Conservation (phyloP, 2,329 filamentous ascomycete genomes). For the Xylariales sp. region DNA sequence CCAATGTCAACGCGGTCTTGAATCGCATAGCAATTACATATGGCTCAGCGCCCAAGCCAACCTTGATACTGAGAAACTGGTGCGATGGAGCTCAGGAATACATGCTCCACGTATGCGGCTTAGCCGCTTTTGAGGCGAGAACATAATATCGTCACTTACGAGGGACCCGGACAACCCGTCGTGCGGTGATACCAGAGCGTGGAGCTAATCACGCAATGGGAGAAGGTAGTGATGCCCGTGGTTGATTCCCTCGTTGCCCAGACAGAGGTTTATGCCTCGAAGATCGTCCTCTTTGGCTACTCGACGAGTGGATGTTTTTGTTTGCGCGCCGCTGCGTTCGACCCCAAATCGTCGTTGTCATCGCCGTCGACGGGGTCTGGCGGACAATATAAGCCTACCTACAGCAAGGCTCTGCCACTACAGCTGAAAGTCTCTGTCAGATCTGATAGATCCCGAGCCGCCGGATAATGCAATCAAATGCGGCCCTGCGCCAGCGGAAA, state of each 20-base stretch:
- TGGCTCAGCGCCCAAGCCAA: conserved; percentile 23
- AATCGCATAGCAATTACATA: not conserved
- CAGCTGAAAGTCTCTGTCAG: too few relatives aligned
- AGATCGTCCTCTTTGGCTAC: conserved; percentile 33
- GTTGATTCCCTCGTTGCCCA: not conserved
- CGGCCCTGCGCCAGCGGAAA: not conserved
- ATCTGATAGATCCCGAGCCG: not conserved
- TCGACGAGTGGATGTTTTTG: conserved; percentile 38
- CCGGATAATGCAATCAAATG: not conserved
- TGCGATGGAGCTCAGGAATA: conserved; percentile 42
- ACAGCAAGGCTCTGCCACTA: not conserved
- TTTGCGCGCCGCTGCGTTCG: conserved; percentile 37
- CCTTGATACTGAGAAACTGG: conserved; percentile 36
- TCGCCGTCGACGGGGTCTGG: conserved; percentile 35
- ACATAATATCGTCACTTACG: conserved; percentile 39
- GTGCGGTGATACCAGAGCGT: conserved; percentile 35
- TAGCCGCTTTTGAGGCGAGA: conserved; percentile 32
- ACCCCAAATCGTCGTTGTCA: conserved; percentile 35
- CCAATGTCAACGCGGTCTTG: not conserved
- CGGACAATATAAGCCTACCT: conserved; percentile 16
- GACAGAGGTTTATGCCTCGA: conserved; percentile 20
- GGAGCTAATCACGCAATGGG: conserved; percentile 28
- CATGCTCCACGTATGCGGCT: conserved; percentile 31
- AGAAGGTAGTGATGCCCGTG: not conserved
- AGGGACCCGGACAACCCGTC: conserved; percentile 40